Base-by-base conservation (phyloP, 176 grass and related monocot genomes). In the Leersia perrieri region DNA sequence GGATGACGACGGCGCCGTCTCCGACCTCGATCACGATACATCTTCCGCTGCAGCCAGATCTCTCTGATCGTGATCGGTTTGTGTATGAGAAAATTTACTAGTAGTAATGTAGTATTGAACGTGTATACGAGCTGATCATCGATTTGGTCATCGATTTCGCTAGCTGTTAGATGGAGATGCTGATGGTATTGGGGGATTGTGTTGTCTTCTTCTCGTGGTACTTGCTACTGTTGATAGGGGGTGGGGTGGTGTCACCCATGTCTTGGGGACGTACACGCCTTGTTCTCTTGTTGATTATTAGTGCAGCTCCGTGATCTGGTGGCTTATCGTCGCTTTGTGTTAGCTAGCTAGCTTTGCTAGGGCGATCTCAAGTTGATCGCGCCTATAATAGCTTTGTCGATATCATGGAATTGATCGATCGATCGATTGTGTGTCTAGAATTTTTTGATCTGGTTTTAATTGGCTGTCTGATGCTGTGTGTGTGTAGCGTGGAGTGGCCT, bases 1-100 rank as follows among this genome's bases (percentile, higher is more conserved):
- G 9, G 88, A 90, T 31, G 88, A 90, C 7, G 88, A 90, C 73
- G 84, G 83, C 0, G 60, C 83, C 20, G 26, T 90, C 38, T 90
- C 88, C 9, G 88, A 90, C 60, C 22, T 86, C 45, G 83, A 90
- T 4, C 88, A 90, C 72, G 83, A 90, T 61, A 58, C 55, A 0
- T 18, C 22, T 9, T 55, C 55, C 1, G 38, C 30, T 36, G 26
- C 23, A 3, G 35, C 78, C 58, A 47, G 77, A 45, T 39, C 60
- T 7, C 40, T 40, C 5, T 23, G 47, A 80, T 26, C 1, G n/a
- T n/a, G n/a, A n/a, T n/a, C n/a, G n/a, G n/a, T n/a, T n/a, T n/a
- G n/a, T n/a, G n/a, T n/a, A n/a, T n/a, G n/a, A n/a, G n/a, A n/a
- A n/a, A n/a, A n/a, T n/a, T n/a, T n/a, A n/a, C n/a, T n/a, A n/a